Conservation (phyloP, 2,329 filamentous ascomycete species). For the Pseudonectria buxi region DNA sequence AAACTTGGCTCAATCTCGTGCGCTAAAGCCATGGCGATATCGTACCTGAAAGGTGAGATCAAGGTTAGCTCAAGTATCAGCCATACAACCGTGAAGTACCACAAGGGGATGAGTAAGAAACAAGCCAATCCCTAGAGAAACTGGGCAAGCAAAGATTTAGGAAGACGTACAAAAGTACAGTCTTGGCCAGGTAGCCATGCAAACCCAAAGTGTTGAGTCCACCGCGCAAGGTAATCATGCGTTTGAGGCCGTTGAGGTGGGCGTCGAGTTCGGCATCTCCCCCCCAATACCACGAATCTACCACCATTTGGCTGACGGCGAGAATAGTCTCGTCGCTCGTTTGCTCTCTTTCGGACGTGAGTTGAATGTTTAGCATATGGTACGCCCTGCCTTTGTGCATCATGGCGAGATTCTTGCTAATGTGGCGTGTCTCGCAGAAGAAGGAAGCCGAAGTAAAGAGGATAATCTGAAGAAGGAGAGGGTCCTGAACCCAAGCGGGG, state of each 20-base stretch:
- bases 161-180: slow-evolving; percentile 39
- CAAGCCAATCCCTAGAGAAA: background rate
- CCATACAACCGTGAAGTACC: no score
- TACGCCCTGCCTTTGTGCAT: slow-evolving; percentile 38
- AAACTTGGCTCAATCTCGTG: slow-evolving; percentile 39
- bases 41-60: slow-evolving; percentile 28
- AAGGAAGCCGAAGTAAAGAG: slow-evolving; percentile 47
- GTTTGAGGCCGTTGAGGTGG: slow-evolving; percentile 40
- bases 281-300: slow-evolving; percentile 51
- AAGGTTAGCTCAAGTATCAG: slow-evolving; percentile 16
- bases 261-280: slow-evolving; percentile 36
- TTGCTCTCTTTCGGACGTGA: slow-evolving; percentile 29
- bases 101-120: no score
- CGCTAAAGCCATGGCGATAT: slow-evolving; percentile 41
- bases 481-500: slow-evolving; percentile 42
- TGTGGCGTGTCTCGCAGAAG: slow-evolving; percentile 41
- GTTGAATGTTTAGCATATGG: slow-evolving; percentile 40
- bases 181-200: slow-evolving; percentile 40
- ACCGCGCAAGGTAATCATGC: slow-evolving; percentile 42
- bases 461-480: slow-evolving; percentile 40
- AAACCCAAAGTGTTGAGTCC: slow-evolving; percentile 40
- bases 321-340: slow-evolving; percentile 41
- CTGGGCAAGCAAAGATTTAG: no score
- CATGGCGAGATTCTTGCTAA: slow-evolving; percentile 37
- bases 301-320: slow-evolving; percentile 41